Evolutionary conservation across 179 eudicot species (phyloP).

Genomic region (Patellifolia procumbens): DNA sequence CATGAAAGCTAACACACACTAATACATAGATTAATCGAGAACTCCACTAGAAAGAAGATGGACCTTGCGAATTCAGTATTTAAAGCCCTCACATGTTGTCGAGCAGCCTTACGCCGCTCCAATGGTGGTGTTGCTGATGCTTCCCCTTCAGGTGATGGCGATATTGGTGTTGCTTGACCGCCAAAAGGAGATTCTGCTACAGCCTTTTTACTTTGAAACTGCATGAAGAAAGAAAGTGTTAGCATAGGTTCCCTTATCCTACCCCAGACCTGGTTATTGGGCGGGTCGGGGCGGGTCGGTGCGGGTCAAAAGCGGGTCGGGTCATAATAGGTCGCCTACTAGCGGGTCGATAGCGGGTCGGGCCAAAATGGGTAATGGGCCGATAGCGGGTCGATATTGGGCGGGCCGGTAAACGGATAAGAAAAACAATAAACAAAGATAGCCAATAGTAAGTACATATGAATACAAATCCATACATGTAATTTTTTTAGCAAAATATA

Average conservation of each 20-base stretch:
- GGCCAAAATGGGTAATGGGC: too few species aligned
- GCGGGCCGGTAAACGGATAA: too few species aligned
- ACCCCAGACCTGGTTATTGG: too few species aligned
- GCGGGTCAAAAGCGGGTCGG: too few species aligned
- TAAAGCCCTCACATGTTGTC: conserved; percentile 91
- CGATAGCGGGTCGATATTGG: too few species aligned
- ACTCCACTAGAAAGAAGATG: conserved; percentile 24
- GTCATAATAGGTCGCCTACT: too few species aligned
- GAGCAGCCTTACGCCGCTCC: conserved; percentile 68
- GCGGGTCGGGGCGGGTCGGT: too few species aligned
- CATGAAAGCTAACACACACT: neutral
- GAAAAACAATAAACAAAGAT: too few species aligned
- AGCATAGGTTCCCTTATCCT: neutral
- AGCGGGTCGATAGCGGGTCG: too few species aligned
- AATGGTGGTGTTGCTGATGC: conserved; percentile 39
- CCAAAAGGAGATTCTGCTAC: conserved; percentile 54
- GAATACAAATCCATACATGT: too few species aligned
- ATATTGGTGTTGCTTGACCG: conserved; percentile 37
- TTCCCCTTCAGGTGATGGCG: conserved; percentile 43
- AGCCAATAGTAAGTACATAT: too few species aligned
- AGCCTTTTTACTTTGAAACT: conserved; percentile 65
- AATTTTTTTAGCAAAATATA: too few species aligned
- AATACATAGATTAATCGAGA: neutral
- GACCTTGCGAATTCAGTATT: conserved; percentile 94
- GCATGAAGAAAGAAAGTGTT: conserved; percentile 26